Evolutionary conservation across 805 yeast species (phyloP), one percentile per base, ranked within the genome.

Genomic region (Millerozyma acaciae): DNA sequence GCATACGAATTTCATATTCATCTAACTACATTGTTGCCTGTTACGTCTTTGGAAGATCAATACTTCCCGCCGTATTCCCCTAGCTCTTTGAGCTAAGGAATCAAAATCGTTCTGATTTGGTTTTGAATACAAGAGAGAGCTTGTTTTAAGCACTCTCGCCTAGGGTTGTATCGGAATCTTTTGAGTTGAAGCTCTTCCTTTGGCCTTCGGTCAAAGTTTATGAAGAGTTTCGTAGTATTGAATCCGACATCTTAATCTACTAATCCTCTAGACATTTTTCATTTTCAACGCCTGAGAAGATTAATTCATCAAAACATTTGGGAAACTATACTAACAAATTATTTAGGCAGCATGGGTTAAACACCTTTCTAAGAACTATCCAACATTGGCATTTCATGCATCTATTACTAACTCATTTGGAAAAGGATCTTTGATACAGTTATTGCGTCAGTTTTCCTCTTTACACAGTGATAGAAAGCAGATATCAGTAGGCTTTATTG

Each of bases 291-390:
- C 24, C 21, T 15, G n/a, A n/a, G 9, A 20, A 20, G 10, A 8
- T 20, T 53, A 48, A 52, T 48, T 10, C 22, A 8, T 10, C 8
- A 20, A 20, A 50, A 50, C 55, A 25, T 30, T 10, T 10, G 10
- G 22, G 10, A 20, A 20, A 20, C 10, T 20, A 38, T 47, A 42
- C 43, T 39, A 45, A 32, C 39, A 28, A 26, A 43, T 24, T 42
- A 30, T n/a, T n/a, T 60, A 89, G 97, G 97, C 97, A 60, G 96
- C 97, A 26, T 90, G 98, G 98, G 96, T 93, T 28, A 93, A 90
- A 60, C 90, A 84, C 60, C 70, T 90, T 42, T 88, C 97, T 4
- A 89, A 85, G 51, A 84, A 78, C 35, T 86, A 77, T 57, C 98
- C 98, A 31, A 93, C 98, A 2, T 69, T 90, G 48, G 98, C 98